These are phyloP conservation scores for Penicillium sp. DNA, from an alignment of 2,329 filamentous ascomycete species.

Conservation along the genomic window DNA sequence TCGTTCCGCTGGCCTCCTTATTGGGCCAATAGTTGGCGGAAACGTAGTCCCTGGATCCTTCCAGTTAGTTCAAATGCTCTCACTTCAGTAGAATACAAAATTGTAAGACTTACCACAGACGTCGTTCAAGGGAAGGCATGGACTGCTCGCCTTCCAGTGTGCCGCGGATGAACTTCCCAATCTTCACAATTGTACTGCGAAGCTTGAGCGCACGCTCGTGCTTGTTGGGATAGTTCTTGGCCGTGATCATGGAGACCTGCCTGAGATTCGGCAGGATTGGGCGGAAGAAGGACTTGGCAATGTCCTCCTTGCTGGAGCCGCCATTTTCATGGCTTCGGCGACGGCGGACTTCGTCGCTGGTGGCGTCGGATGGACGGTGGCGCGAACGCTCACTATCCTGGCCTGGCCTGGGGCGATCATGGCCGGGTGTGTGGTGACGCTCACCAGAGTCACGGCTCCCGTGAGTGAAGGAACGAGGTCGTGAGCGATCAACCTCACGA, in stretches of 20 bases:
- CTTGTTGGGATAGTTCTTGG: conserved; percentile 42
- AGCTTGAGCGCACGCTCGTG: conserved; percentile 39
- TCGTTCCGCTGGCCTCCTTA: conserved; percentile 34
- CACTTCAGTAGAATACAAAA: not conserved
- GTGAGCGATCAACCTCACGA: conserved; percentile 38
- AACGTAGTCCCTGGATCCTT: conserved; percentile 37
- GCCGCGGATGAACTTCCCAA: conserved; percentile 43
- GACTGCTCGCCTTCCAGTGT: conserved; percentile 35
- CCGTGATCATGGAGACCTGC: conserved; percentile 42
- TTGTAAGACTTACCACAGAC: conserved; percentile 38
- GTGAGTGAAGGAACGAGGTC: conserved; percentile 38
- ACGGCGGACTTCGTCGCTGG: conserved; percentile 31
- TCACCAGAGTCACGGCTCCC: conserved; percentile 39
- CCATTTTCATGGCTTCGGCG: conserved; percentile 36
- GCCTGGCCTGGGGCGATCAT: conserved; percentile 35
- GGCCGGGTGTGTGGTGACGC: conserved; percentile 37
- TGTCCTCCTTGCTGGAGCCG: conserved; percentile 30
- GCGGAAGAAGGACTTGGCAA: conserved; percentile 42
- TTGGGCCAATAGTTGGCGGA: conserved; percentile 43
- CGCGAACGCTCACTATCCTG: conserved; percentile 31
- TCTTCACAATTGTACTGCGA: conserved; percentile 38
- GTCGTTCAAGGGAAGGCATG: conserved; percentile 37
- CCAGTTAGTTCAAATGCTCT: conserved; percentile 22
- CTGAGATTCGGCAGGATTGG: conserved; percentile 41
- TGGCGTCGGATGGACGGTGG: conserved; percentile 29